These are phyloP conservation scores for Coniochaeta prunicola DNA, from an alignment of 2,329 filamentous ascomycete genomes.

Conservation along the genomic window DNA sequence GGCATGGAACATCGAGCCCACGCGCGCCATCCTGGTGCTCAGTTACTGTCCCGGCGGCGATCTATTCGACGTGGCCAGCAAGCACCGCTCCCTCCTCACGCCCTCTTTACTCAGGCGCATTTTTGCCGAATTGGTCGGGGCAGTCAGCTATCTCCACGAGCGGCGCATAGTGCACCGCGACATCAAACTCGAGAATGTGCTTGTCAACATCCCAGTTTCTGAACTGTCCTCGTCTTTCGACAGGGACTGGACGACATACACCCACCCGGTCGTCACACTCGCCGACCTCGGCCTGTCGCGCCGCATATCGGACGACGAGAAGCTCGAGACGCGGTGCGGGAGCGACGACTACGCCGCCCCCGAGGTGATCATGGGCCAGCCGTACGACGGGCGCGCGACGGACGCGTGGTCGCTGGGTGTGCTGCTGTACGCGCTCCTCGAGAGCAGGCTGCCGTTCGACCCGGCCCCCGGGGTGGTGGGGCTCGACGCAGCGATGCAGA, in stretches of 20 bases:
- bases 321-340: conserved; percentile 88
- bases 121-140: conserved; percentile 81
- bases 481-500: conserved; percentile 46
- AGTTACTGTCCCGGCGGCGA: conserved; percentile 93
- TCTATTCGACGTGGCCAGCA: conserved; percentile 83
- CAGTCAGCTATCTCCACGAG: conserved; percentile 78
- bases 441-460: conserved; percentile 90
- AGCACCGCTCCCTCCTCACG: conserved; percentile 59
- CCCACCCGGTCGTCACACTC: conserved; percentile 77
- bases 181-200: conserved; percentile 93
- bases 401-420: conserved; percentile 96
- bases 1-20: conserved; percentile 80
- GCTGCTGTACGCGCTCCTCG: conserved; percentile 84
- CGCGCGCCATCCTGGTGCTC: conserved; percentile 75
- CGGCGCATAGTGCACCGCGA: conserved; percentile 89
- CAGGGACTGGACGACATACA: conserved; percentile 66
- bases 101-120: conserved; percentile 71
- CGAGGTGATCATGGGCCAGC: conserved; percentile 90
- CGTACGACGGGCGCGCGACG: conserved; percentile 85
- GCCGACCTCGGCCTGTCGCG: conserved; percentile 89
- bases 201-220: conserved; percentile 71
- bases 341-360: conserved; percentile 96
- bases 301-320: conserved; percentile 75
- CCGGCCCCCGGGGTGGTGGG: conserved; percentile 68
- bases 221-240: conserved; percentile 47